A percentile compares a stretch with the other conserved stretches of the same genome.
These are phyloP conservation scores for Irpex lacteus DNA, from an alignment of 1,284 basidiomycete species.

Conservation along the genomic window DNA sequence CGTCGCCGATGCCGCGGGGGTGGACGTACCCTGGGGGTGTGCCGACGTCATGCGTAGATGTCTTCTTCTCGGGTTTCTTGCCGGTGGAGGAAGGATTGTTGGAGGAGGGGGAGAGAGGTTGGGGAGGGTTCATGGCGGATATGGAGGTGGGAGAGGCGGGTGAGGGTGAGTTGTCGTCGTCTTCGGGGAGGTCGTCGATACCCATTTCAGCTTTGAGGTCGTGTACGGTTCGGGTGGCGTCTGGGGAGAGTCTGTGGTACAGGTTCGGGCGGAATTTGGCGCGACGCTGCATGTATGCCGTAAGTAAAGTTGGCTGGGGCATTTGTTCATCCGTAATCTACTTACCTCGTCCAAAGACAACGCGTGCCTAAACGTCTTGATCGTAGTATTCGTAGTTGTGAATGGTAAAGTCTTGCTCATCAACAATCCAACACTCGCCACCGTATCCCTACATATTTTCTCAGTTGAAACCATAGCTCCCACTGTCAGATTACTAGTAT, in stretches of 20 bases:
- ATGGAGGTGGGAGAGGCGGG: background rate
- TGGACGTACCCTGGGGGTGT: background rate
- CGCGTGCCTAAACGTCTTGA: conserved; percentile 43
- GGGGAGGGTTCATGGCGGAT: background rate
- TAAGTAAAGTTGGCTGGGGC: too few relatives aligned
- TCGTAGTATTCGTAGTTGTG: conserved; percentile 34
- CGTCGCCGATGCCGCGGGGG: background rate
- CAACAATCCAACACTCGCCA: conserved; percentile 38
- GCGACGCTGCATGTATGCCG: conserved; percentile 32
- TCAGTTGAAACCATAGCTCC: too few relatives aligned
- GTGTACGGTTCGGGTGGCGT: conserved; percentile 3
- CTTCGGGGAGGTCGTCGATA: background rate
- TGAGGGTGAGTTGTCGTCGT: background rate
- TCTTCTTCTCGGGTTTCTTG: background rate
- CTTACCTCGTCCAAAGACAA: conserved; percentile 44
- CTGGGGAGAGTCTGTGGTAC: conserved; percentile 23
- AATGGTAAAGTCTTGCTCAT: conserved; percentile 39
- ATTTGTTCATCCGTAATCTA: too few relatives aligned
- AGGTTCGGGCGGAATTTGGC: conserved; percentile 37
- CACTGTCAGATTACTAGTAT: too few relatives aligned
- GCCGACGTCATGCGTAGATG: background rate
- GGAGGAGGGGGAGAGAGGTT: background rate
- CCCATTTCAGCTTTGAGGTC: conserved; percentile 3
- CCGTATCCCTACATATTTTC: conserved; percentile 31
- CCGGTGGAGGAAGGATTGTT: background rate